Conservation (phyloP, 352 stramenopile species). For the Globisporangium middletonii region DNA sequence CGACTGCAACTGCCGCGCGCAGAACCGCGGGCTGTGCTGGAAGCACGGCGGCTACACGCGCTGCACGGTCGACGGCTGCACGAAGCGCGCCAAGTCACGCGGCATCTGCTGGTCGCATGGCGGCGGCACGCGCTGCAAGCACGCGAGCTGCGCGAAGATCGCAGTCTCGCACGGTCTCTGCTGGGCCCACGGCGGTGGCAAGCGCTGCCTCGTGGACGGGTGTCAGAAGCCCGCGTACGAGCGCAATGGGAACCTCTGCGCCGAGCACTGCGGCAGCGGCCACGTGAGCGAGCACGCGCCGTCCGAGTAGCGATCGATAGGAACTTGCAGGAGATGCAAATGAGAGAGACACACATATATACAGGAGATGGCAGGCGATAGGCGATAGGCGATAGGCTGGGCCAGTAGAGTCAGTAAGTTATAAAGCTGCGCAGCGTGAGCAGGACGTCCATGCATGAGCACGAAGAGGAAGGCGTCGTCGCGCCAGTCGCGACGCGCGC, state of each 20-base stretch:
- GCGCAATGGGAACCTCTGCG: constrained; percentile 53
- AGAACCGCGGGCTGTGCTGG: constrained; percentile 35
- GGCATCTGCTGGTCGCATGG: constrained; percentile 29
- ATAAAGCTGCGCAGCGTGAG: neutral
- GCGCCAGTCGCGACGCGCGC: too few relatives aligned
- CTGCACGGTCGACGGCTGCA: constrained; percentile 45
- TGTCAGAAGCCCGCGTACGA: constrained; percentile 54
- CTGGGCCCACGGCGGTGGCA: constrained; percentile 49
- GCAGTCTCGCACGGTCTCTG: constrained; percentile 42
- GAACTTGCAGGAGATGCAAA: neutral
- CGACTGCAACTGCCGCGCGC: constrained; percentile 28
- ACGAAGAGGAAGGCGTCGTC: too few relatives aligned
- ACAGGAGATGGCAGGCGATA: neutral
- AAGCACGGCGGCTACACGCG: constrained; percentile 45
- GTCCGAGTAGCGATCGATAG: neutral
- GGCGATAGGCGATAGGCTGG: too few relatives aligned
- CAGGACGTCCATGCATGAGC: too few relatives aligned
- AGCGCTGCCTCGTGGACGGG: constrained; percentile 24
- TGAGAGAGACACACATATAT: neutral
- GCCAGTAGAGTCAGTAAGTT: neutral
- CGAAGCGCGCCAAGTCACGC: constrained; percentile 30
- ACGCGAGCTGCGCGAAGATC: constrained; percentile 46
- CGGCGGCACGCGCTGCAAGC: constrained; percentile 36
- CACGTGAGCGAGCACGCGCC: neutral
- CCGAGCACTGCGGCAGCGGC: constrained; percentile 17